phyloP scores from a whole-genome alignment of 23 red algal species.

The Chondrus crispus region DNA sequence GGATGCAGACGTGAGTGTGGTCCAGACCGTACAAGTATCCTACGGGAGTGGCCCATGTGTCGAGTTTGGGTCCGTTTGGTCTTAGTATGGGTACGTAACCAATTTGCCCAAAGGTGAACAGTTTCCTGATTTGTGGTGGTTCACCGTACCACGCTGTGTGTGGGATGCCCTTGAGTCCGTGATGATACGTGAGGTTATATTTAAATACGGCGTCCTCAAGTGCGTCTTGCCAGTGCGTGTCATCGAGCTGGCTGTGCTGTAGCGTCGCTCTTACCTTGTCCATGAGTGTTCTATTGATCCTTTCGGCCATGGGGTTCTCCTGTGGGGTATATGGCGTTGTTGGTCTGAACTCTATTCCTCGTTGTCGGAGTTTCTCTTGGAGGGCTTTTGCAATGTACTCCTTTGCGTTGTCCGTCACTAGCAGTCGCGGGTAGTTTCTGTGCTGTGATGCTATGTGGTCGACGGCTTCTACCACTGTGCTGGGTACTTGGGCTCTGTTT shows the following conservation, averaged over 20 bases:
- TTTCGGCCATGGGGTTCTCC: neutral
- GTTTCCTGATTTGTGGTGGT: neutral
- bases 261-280: neutral
- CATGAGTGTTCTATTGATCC: conserved; percentile 5
- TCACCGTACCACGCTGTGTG: neutral
- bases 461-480: no score
- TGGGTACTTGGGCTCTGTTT: neutral
- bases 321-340: neutral
- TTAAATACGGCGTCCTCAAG: neutral
- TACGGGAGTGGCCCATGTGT: neutral
- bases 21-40: neutral
- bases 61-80: no score
- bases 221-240: neutral
- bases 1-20: neutral
- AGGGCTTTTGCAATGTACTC: neutral
- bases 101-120: neutral
- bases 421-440: no score
- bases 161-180: neutral
- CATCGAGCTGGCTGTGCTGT: neutral
- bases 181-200: neutral
- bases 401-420: conserved; percentile 33
- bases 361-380: neutral
- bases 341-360: neutral
- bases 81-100: neutral
- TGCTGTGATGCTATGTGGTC: no score